A percentile compares a stretch with the other conserved stretches of the same genome.
Conservation (phyloP, 441 rosid genomes). For the Populus hybrid region DNA sequence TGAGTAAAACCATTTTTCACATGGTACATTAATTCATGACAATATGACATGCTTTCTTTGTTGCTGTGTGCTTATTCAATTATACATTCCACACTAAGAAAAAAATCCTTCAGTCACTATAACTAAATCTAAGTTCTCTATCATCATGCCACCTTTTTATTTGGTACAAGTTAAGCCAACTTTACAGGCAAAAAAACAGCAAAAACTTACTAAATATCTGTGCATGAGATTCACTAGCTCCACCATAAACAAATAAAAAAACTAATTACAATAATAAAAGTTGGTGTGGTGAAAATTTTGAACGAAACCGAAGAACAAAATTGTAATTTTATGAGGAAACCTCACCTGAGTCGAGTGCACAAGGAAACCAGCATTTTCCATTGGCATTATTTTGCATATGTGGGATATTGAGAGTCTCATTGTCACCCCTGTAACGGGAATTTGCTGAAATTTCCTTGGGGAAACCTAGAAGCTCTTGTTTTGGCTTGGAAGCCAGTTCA, state of each 20-base stretch:
- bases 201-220: constrained; percentile 2
- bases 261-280: not conserved
- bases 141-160: not conserved
- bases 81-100: not conserved
- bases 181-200: not conserved
- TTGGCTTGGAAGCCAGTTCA: constrained; percentile 33
- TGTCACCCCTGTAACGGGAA: constrained; percentile 34
- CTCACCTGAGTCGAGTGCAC: constrained; percentile 54
- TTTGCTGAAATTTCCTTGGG: constrained; percentile 41
- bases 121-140: not conserved
- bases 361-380: constrained; percentile 47
- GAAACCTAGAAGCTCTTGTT: constrained; percentile 34
- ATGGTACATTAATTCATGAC: not conserved
- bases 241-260: constrained; percentile 1
- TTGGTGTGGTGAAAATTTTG: not conserved
- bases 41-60: not conserved
- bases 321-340: constrained; percentile 1
- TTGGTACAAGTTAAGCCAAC: not conserved
- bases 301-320: constrained; percentile 11
- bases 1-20: not conserved
- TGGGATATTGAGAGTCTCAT: constrained; percentile 29
- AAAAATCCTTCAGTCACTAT: constrained; percentile 1
- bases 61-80: not conserved
- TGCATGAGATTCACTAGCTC: constrained; percentile 2
- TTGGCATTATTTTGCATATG: constrained; percentile 31